These are phyloP conservation scores for Paecilomyces niveus DNA, from an alignment of 2,329 filamentous ascomycete genomes.

Conservation along the genomic window DNA sequence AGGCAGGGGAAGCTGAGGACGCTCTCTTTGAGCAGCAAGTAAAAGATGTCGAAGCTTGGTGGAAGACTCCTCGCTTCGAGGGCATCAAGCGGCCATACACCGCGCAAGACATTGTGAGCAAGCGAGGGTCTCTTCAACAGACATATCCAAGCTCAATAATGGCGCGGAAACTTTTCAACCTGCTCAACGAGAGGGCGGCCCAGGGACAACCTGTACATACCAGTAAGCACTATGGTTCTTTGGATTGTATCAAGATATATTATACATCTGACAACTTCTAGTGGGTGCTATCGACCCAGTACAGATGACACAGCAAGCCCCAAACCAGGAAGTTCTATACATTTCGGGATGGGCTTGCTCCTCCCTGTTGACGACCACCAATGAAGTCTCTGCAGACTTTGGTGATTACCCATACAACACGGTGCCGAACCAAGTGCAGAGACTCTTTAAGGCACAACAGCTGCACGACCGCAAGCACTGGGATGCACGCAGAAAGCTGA, in stretches of 20 bases:
- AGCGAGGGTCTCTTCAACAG: slow-evolving; percentile 80
- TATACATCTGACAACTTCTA: neutral
- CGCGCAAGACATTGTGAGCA: slow-evolving; percentile 84
- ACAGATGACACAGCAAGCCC: slow-evolving; percentile 97
- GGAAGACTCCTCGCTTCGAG: slow-evolving; percentile 73
- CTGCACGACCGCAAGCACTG: slow-evolving; percentile 96
- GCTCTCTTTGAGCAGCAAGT: slow-evolving; percentile 77
- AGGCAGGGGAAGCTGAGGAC: slow-evolving; percentile 75
- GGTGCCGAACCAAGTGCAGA: slow-evolving; percentile 94
- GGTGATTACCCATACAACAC: slow-evolving; percentile 99
- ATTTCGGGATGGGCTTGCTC: slow-evolving; percentile 97
- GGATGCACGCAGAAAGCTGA: slow-evolving; percentile 75
- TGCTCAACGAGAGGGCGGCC: slow-evolving; percentile 69
- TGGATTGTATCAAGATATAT: neutral
- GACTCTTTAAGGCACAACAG: slow-evolving; percentile 91
- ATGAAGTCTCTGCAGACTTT: slow-evolving; percentile 96
- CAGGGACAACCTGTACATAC: slow-evolving; percentile 88
- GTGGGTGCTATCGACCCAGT: slow-evolving; percentile 98
- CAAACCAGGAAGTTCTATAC: slow-evolving; percentile 93
- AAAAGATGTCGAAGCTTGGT: slow-evolving; percentile 82
- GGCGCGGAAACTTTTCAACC: slow-evolving; percentile 88
- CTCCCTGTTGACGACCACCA: slow-evolving; percentile 82
- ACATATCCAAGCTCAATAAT: slow-evolving; percentile 88
- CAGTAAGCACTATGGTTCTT: slow-evolving; percentile 48
- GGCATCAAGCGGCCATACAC: slow-evolving; percentile 91